Base-by-base conservation (phyloP, 805 yeast species). In the Lachancea waltii region DNA sequence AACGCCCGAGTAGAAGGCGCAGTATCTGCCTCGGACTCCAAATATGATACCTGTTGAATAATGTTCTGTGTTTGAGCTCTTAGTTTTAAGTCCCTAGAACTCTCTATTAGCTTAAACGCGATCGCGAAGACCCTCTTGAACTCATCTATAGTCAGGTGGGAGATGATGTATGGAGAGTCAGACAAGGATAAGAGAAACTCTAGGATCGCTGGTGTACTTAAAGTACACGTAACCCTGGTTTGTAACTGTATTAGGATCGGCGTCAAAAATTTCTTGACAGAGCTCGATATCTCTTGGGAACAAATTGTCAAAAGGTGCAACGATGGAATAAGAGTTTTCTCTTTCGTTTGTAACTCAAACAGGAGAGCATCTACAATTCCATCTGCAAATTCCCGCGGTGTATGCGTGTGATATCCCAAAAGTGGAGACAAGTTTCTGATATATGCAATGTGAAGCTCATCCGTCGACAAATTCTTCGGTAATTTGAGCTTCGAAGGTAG, bases 101-200 rank as follows among this genome's bases (percentile, higher is more conserved):
- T 79, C 51, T 83, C 85, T 38, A 85, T 81, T 49, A 79, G 81
- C 49, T 80, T 79, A 64, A 86, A 83, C 1, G 87, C 81, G 54
- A 86, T 82, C 2, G 84, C 95, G 64, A 86, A 84, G 2, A 85
- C 85, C 33, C 87, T 68, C 50, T 79, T 81, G 55, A 71, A 81
- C 49, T 86, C 95, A 35, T 83, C 92, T 14, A 71, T 69, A 3
- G 84, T 81, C 53, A 85, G 81, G 49, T 80, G 80, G 1, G 85
- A 70, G 1, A 84, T 77, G 41, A 85, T 59, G 2, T 74, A 59
- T 0, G 90, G 87, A 29, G 81, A 68, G 39, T 80, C 71, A 0
- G 84, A 70, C 27, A 87, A 60, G 1, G 85, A 72, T 44, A 78
- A 58, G 39, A 86, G 62, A 47, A 87, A 82, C 51, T 86, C 95